Percentiles rank a stretch among this genome's conserved stretches.
These are phyloP conservation scores for Prunus mongolica DNA, from an alignment of 306 rosid species.

Conservation along the genomic window DNA sequence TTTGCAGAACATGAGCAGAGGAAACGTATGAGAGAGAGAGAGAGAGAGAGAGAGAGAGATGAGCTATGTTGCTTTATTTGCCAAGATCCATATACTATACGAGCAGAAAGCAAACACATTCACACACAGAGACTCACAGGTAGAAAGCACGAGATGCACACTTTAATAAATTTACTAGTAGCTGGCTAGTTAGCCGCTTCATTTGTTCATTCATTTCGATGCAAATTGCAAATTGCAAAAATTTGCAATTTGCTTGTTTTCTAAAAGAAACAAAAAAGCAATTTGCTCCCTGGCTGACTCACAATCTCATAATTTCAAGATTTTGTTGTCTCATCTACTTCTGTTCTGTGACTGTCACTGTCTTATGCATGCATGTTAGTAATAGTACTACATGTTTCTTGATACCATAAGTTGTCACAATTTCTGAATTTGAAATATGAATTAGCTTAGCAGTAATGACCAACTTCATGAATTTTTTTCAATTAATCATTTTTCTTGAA, in stretches of 20 bases:
- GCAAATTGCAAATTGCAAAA: not conserved
- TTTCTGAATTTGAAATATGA: no score
- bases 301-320: not conserved
- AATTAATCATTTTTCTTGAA: no score
- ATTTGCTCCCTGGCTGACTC: not conserved
- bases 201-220: not conserved
- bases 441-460: no score
- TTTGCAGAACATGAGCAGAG: conserved; percentile 29
- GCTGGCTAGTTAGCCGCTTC: not conserved
- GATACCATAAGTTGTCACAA: no score
- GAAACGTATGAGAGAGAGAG: conserved; percentile 11
- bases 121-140: not conserved
- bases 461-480: no score
- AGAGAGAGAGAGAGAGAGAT: not conserved
- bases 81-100: no score
- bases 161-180: not conserved
- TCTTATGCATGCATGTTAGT: not conserved
- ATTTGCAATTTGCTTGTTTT: not conserved
- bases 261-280: not conserved
- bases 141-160: not conserved
- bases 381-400: no score
- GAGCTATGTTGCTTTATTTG: no score
- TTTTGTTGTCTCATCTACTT: not conserved
- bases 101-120: not conserved
- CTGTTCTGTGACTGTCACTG: not conserved